Base-by-base conservation (phyloP, 768 basidiomycete species). In the Crucibulum laeve region DNA sequence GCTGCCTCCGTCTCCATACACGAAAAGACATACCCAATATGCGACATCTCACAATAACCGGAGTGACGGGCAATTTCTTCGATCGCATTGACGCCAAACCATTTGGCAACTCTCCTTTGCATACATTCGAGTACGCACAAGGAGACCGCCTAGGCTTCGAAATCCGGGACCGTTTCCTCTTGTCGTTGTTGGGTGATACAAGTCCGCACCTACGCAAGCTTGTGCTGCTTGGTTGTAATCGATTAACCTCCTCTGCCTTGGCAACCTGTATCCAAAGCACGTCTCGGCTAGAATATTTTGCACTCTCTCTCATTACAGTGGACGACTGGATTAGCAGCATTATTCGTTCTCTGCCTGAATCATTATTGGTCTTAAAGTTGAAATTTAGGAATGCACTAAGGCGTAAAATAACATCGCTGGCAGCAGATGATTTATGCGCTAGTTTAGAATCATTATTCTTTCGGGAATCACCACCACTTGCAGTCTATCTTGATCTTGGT, bases 141-240 rank as follows among this genome's bases (percentile, higher is more conserved):
- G 61, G 58, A 10, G 54, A 65, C 40, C 45, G 56, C 26, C 51
- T 67, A 30, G 66, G 55, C 13, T 70, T 68, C 44, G 63, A 69
- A 49, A 56, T 71, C 17, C 58, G 62, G 24, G 58, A 68, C 40
- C 21, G 28, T 3, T 63, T 65, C 40, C 57, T 73, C 22, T 43
- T 55, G 15, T 65, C 62, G 14, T 48, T 73, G 32, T 28, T 55
- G 10, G 42, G 47, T 2, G 49, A 49, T 11, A 45, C 51, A 18
- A 53, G 54, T 17, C 23, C 38, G 1, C 17, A 36, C 17, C 53
- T 71, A 40, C 56, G 56, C 24, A 62, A 52, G 46, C 50, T 73
- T 8, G 59, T 66, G 38, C 58, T 70, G 8, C 57, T 71, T 8
- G 61, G 56, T 7, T 64, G 67, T 46, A 60, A 45, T 39, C 56